Base-by-base conservation (phyloP, 2,329 filamentous ascomycete species). In the Parastagonospora avenae region DNA sequence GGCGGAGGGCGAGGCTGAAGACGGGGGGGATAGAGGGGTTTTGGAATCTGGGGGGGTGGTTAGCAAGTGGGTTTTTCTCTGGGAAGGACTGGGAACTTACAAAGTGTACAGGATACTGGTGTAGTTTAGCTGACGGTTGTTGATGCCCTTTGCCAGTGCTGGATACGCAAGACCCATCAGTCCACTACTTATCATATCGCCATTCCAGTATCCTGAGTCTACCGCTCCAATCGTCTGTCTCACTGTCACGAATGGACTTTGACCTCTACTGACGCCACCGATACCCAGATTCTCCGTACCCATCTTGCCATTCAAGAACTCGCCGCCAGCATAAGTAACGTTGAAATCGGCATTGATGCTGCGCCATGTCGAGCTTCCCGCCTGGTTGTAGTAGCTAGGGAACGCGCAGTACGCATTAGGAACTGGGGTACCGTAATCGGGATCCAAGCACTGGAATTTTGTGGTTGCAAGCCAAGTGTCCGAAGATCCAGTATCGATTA, bases 151-250 rank as follows among this genome's bases (percentile, higher is more conserved):
- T 0, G 57, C 62, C 9, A 67, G 42, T n/a, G 55, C 47, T 7
- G 57, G 50, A 48, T 62, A 68, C 16, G 60, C 64, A 35, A 70
- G 32, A 1, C 68, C 67, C 58, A 70, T 60, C 39, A 71, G 14
- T n/a, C 68, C 68, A 45, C 61, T 66, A 32, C 59, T 63, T 2
- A 57, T 45, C 7, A 58, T 54, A 52, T 72, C 65, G 8, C 68
- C 67, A 24, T 59, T 46, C 66, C 66, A 70, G 36, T 51, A 65
- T 2, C 64, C 67, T n/a, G 48, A 37, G 39, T 67, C 55, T 11
- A 66, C 67, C 29, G 68, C 45, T 1, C 66, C 65, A 38, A 72
- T 66, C 1, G 57, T 67, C 49, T 70, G 65, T 1, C 53, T 49
- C 9, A 67, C 39, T 2, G 48, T 51, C 28, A 62, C 47, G 8